phyloP scores from a whole-genome alignment of 768 basidiomycete genomes.

The Trametes punicea region DNA sequence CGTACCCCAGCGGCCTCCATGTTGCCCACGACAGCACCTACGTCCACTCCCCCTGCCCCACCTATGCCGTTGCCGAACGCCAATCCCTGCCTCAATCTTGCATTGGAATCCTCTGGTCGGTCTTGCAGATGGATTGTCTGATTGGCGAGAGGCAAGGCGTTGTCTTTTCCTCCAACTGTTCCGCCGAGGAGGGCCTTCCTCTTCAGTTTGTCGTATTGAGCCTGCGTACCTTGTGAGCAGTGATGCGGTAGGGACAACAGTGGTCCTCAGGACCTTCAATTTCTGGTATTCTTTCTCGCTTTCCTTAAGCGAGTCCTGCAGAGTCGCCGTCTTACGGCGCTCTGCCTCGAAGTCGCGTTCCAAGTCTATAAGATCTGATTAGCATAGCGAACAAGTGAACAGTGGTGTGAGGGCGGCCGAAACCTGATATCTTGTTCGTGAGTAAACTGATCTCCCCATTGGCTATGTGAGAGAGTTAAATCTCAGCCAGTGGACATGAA shows the following conservation, averaged over 20 bases:
- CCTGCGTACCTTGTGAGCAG: conserved; percentile 35
- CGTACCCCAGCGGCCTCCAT: conserved; percentile 66
- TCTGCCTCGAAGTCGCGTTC: conserved; percentile 81
- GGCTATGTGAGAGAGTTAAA: conserved; percentile 39
- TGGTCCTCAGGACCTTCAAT: conserved; percentile 54
- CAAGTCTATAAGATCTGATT: conserved; percentile 48
- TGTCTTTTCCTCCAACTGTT: conserved; percentile 9
- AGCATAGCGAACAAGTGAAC: background rate
- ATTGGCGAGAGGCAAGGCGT: conserved; percentile 9
- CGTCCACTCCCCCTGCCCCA: conserved; percentile 34
- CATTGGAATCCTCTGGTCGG: conserved; percentile 7
- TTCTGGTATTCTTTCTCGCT: conserved; percentile 87
- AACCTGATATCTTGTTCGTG: conserved; percentile 66
- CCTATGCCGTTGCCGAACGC: conserved; percentile 26
- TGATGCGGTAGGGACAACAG: background rate
- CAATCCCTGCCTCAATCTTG: conserved; percentile 20
- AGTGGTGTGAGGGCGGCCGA: background rate
- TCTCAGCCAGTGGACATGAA: background rate
- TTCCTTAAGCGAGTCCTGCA: conserved; percentile 72
- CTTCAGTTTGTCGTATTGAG: conserved; percentile 79
- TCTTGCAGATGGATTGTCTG: conserved; percentile 17
- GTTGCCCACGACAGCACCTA: conserved; percentile 56
- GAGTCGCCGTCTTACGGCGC: conserved; percentile 65
- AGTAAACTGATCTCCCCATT: conserved; percentile 74
- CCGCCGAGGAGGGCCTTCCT: conserved; percentile 69